A percentile compares a stretch with the other conserved stretches of the same genome.
phyloP scores from a whole-genome alignment of 768 basidiomycete genomes.

The Pleurotus tuoliensis region DNA sequence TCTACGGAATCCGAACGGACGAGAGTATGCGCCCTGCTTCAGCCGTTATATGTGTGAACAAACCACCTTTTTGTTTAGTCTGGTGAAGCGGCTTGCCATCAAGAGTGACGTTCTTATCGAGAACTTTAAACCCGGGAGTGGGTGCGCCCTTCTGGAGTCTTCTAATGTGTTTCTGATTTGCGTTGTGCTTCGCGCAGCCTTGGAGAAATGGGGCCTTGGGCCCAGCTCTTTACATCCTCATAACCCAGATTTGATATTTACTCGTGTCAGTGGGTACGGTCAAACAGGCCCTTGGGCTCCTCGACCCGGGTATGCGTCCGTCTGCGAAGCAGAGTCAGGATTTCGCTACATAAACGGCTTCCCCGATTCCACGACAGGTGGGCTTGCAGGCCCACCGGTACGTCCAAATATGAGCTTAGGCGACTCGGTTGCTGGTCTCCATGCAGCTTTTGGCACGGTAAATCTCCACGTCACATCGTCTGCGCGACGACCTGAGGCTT shows the following conservation, averaged over 20 bases:
- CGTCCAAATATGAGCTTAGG: conserved; percentile 72
- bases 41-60: not conserved
- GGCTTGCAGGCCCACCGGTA: conserved; percentile 57
- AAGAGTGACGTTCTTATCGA: conserved; percentile 66
- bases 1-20: conserved; percentile 53
- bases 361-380: conserved; percentile 48
- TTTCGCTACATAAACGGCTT: conserved; percentile 73
- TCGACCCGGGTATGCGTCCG: conserved; percentile 68
- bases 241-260: conserved; percentile 87
- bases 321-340: conserved; percentile 73
- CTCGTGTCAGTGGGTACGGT: conserved; percentile 77
- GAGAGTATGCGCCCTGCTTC: conserved; percentile 31
- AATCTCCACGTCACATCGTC: conserved; percentile 10
- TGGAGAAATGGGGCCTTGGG: conserved; percentile 68
- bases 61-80: conserved; percentile 27
- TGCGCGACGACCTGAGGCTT: not conserved
- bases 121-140: conserved; percentile 68
- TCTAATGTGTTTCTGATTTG: not conserved
- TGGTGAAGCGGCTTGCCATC: conserved; percentile 57
- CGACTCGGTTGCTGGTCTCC: conserved; percentile 67
- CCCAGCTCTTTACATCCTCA: conserved; percentile 57
- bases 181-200: conserved; percentile 32
- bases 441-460: conserved; percentile 73
- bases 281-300: conserved; percentile 73
- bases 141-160: conserved; percentile 31